These are phyloP conservation scores for Pestalotiopsis sp. DNA, from an alignment of 2,329 filamentous ascomycete genomes.

Conservation along the genomic window DNA sequence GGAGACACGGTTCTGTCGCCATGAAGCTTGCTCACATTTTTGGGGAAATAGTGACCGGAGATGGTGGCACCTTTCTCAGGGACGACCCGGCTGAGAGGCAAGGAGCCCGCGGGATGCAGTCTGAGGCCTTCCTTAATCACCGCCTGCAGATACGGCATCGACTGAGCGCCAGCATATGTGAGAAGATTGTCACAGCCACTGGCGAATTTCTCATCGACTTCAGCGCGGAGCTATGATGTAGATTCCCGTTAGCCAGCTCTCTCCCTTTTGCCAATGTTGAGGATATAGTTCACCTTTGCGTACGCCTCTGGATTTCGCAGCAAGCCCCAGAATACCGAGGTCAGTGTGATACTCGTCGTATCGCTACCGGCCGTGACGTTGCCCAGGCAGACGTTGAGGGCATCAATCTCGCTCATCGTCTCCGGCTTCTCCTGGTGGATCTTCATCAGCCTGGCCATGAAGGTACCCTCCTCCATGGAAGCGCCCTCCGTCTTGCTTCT, in stretches of 20 bases:
- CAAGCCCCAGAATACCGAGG: not conserved
- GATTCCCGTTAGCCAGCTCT: not conserved
- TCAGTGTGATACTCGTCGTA: not conserved
- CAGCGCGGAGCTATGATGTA: not conserved
- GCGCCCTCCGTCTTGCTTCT: not conserved
- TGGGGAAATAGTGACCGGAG: slow-evolving; percentile 28
- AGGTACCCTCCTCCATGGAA: slow-evolving; percentile 19
- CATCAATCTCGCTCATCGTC: slow-evolving; percentile 33
- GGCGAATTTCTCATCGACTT: not conserved
- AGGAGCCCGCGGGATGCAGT: slow-evolving; percentile 45
- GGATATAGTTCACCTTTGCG: not conserved
- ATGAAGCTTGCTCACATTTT: slow-evolving; percentile 16
- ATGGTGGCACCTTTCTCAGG: slow-evolving; percentile 37
- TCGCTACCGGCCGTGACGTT: slow-evolving; percentile 28
- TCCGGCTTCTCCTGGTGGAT: slow-evolving; percentile 29
- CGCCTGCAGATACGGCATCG: slow-evolving; percentile 49
- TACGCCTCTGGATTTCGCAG: not conserved
- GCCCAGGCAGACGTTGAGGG: slow-evolving; percentile 21
- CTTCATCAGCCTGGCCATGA: slow-evolving; percentile 30
- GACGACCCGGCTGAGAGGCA: slow-evolving; percentile 47
- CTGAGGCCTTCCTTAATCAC: slow-evolving; percentile 51
- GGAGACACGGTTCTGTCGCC: not conserved
- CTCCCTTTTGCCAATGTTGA: not conserved
- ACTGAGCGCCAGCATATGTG: slow-evolving; percentile 30
- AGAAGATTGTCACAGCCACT: slow-evolving; percentile 14